Base-by-base conservation (phyloP, 805 yeast genomes). In the Yamadazyma scolyti region DNA sequence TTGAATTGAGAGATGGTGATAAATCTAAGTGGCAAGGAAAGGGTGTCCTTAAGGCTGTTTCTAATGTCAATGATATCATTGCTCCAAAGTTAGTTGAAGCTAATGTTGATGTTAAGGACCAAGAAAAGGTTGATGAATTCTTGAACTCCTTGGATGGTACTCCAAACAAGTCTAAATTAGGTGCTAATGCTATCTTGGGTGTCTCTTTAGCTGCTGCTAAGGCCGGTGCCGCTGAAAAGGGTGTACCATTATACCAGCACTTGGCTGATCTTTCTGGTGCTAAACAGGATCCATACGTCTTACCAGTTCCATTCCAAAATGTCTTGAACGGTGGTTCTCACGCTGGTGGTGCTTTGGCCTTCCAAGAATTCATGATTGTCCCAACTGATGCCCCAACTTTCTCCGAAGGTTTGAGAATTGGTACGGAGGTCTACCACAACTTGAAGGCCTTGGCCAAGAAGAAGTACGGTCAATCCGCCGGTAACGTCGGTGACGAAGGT, bases 401-500 rank as follows among this genome's bases (percentile, higher is more conserved):
- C 82, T 62, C 94, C 47, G 97, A 90, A 73, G 97, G 95, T 54
- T 70, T 93, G 68, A 86, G 96, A 77, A 84, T 86, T 48, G 97
- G 97, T 66, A 67, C 96, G 43, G 98, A 90, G 77, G 96, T 89
- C 53, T 90, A 90, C 93, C 97, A 90, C 81, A 75, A 77, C 73
- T 80, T 90, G 69, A 93, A 93, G 78, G 69, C 89, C 47, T 73
- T 84, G 57, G 82, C 97, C 68, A 85, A 86, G 80, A 82, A 86
- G 81, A 76, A 73, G 67, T 93, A 90, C 82, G 98, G 98, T 64
- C 82, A 86, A 61, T 82, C 95, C 44, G 98, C 98, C 58, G 97
- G 96, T 73, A 90, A 90, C 75, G 98, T 90, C 64, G 98, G 98
- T 80, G 98, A 90, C 71, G 98, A 90, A 79, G 98, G 98, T 83